Conservation (phyloP, 306 rosid genomes). For the Pterocarpus macrocarpus region DNA sequence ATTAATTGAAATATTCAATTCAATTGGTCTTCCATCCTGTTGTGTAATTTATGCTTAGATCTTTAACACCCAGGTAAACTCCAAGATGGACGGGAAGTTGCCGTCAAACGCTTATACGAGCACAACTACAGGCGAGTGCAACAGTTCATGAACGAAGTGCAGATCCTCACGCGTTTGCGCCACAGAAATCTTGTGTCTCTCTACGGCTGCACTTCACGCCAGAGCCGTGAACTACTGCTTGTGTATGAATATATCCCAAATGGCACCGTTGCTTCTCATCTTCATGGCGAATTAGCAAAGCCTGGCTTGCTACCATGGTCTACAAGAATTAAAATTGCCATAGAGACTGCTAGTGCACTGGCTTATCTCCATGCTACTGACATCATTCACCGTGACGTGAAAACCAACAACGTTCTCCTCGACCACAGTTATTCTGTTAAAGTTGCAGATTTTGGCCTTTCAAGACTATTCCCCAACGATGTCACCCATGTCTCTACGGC, state of each 20-base stretch:
- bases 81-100: constrained; percentile 78
- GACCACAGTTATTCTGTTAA: constrained; percentile 60
- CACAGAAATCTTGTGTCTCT: constrained; percentile 72
- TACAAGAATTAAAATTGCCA: constrained; percentile 62
- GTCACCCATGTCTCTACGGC: constrained; percentile 73
- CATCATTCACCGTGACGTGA: constrained; percentile 73
- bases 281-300: constrained; percentile 56
- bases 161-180: constrained; percentile 69
- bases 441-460: constrained; percentile 80
- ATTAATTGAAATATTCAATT: not conserved
- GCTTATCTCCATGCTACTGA: constrained; percentile 74
- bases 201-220: constrained; percentile 75
- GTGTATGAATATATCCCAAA: constrained; percentile 75
- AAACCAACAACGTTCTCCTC: constrained; percentile 74
- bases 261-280: constrained; percentile 74
- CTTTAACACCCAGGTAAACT: constrained; percentile 61
- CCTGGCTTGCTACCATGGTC: constrained; percentile 60
- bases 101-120: constrained; percentile 68
- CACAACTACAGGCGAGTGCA: constrained; percentile 62
- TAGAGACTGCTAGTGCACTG: constrained; percentile 71
- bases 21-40: not conserved
- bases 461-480: constrained; percentile 64
- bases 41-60: constrained; percentile 38
- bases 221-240: constrained; percentile 67
- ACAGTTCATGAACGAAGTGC: constrained; percentile 75